Conservation (phyloP, 2,329 filamentous ascomycete genomes). For the Diaporthe capsici region DNA sequence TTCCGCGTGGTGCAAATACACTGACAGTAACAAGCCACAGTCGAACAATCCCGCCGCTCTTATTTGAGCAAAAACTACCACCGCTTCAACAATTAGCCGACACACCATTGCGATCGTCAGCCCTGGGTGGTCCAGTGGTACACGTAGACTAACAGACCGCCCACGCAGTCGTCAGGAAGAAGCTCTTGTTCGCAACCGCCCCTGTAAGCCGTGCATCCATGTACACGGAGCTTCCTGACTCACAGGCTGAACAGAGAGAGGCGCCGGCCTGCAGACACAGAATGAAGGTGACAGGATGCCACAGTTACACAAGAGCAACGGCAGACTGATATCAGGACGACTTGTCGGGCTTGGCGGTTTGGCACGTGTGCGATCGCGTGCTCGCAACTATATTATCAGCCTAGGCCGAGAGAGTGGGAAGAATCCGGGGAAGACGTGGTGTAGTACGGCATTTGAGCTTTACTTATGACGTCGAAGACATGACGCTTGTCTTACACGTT, state of each 20-base stretch:
- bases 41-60: background rate
- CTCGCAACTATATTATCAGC: background rate
- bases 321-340: conserved; percentile 1
- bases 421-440: conserved; percentile 21
- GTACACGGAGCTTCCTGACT: background rate
- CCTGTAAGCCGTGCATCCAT: conserved; percentile 17
- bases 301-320: background rate
- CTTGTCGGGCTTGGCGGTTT: conserved; percentile 3
- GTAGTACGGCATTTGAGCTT: background rate
- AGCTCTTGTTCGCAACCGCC: conserved; percentile 32
- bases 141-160: conserved; percentile 1
- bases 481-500: background rate
- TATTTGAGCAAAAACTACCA: background rate
- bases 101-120: background rate
- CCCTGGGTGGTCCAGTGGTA: background rate
- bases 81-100: conserved; percentile 3
- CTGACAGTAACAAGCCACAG: background rate
- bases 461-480: conserved; percentile 17
- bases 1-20: background rate
- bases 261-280: background rate
- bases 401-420: background rate
- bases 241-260: background rate
- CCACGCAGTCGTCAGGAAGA: conserved; percentile 15
- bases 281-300: background rate
- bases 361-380: conserved; percentile 20